Conservation (phyloP, 306 rosid genomes). For the Rubus parviflorus region DNA sequence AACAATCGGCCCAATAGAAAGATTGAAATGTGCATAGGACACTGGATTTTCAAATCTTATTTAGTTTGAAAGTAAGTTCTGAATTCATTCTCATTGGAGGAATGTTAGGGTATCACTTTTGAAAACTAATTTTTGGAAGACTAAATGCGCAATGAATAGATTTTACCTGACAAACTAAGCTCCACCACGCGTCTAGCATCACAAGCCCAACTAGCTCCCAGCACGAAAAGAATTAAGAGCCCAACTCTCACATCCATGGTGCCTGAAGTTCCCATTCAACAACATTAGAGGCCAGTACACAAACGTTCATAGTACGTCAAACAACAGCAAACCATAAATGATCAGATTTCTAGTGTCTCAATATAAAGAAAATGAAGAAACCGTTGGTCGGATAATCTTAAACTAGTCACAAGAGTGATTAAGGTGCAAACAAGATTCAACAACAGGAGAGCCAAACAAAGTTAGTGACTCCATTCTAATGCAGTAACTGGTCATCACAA, state of each 20-base stretch:
- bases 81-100: background rate
- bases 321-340: background rate
- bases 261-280: slow-evolving; percentile 32
- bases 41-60: background rate
- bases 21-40: background rate
- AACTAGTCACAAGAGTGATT: background rate
- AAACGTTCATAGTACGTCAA: background rate
- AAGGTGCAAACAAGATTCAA: slow-evolving; percentile 18
- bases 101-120: background rate
- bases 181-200: slow-evolving; percentile 40
- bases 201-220: slow-evolving; percentile 59
- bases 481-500: background rate
- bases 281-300: background rate
- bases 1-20: background rate
- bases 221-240: slow-evolving; percentile 47
- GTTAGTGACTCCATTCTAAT: background rate
- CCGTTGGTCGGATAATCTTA: background rate
- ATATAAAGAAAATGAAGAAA: background rate
- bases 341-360: background rate
- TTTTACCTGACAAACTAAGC: slow-evolving; percentile 18
- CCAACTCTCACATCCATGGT: slow-evolving; percentile 57
- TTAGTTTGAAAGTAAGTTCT: background rate
- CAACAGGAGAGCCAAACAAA: background rate
- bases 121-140: background rate
- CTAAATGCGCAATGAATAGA: background rate